Percentiles rank a stretch among this genome's conserved stretches.
phyloP scores from a whole-genome alignment of 192 early-diverging fungal genomes.

The Dissophora globulifera region DNA sequence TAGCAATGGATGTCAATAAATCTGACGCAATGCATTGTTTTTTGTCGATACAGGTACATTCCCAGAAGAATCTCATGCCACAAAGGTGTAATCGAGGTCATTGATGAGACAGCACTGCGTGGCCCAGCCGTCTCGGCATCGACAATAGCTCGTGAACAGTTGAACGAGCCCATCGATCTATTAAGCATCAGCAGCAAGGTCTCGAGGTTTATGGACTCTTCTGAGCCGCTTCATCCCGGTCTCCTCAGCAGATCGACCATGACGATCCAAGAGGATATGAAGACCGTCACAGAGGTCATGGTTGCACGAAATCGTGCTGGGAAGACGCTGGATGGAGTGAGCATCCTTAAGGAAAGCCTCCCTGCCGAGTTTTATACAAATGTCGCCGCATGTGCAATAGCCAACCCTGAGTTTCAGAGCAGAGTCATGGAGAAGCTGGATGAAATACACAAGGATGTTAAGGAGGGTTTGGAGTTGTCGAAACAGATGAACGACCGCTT shows the following conservation, averaged over 20 bases:
- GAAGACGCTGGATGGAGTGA: constrained; percentile 5
- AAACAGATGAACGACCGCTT: constrained; percentile 18
- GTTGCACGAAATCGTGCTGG: constrained; percentile 1
- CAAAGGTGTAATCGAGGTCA: too few species aligned
- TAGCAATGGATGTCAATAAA: too few species aligned
- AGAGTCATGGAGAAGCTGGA: constrained; percentile 3
- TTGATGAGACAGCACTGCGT: too few species aligned
- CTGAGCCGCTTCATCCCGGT: background rate
- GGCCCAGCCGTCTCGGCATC: too few species aligned
- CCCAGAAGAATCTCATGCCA: too few species aligned
- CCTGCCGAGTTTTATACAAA: constrained; percentile 3
- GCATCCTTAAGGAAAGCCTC: background rate
- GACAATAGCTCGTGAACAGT: too few species aligned
- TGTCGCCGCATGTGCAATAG: too few species aligned
- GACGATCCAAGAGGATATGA: constrained; percentile 4
- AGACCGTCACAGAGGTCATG: background rate
- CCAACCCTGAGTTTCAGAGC: background rate
- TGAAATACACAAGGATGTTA: constrained; percentile 3
- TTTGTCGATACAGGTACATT: too few species aligned
- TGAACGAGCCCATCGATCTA: too few species aligned
- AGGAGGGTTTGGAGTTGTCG: constrained; percentile 2
- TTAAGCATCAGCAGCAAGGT: too few species aligned
- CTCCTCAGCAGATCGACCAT: background rate
- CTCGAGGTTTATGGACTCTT: too few species aligned
- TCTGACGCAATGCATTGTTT: too few species aligned